These are phyloP conservation scores for Fragilaria radians DNA, from an alignment of 108 stramenopile genomes.

Conservation along the genomic window DNA sequence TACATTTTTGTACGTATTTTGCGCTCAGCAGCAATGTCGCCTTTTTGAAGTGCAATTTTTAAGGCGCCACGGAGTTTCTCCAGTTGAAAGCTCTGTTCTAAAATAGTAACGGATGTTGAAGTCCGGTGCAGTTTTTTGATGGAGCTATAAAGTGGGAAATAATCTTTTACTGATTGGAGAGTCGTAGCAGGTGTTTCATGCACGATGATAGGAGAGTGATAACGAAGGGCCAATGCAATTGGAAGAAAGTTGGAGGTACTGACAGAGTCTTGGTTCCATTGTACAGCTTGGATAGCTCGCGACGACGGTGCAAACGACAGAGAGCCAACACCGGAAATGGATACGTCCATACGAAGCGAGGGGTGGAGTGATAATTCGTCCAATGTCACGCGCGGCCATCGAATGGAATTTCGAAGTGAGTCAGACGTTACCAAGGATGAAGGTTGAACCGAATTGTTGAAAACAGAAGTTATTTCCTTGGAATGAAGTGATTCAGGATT, in stretches of 20 bases:
- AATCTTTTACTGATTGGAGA: slow-evolving; percentile 5
- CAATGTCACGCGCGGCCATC: slow-evolving; percentile 27
- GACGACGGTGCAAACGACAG: background rate
- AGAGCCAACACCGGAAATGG: background rate
- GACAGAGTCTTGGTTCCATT: background rate
- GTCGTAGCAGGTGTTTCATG: background rate
- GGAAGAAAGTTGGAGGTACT: background rate
- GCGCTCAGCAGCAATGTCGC: slow-evolving; percentile 25
- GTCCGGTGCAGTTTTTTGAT: slow-evolving; percentile 19
- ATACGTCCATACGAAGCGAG: background rate
- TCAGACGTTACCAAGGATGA: slow-evolving; percentile 13
- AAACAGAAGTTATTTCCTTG: background rate
- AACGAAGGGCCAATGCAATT: slow-evolving; percentile 4
- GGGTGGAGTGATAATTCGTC: slow-evolving; percentile 23
- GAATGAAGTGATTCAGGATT: background rate
- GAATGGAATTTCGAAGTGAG: slow-evolving; percentile 21
- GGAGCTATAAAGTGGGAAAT: slow-evolving; percentile 31
- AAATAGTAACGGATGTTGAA: slow-evolving; percentile 22
- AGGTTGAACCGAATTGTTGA: background rate
- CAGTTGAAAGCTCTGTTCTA: slow-evolving; percentile 40
- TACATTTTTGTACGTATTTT: slow-evolving; percentile 36
- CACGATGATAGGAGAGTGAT: slow-evolving; percentile 1
- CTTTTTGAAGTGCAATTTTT: slow-evolving; percentile 29
- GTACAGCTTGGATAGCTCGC: background rate
- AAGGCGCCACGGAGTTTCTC: slow-evolving; percentile 39